These are phyloP conservation scores for Kuraishia floccosa DNA, from an alignment of 805 yeast genomes.

Conservation along the genomic window DNA sequence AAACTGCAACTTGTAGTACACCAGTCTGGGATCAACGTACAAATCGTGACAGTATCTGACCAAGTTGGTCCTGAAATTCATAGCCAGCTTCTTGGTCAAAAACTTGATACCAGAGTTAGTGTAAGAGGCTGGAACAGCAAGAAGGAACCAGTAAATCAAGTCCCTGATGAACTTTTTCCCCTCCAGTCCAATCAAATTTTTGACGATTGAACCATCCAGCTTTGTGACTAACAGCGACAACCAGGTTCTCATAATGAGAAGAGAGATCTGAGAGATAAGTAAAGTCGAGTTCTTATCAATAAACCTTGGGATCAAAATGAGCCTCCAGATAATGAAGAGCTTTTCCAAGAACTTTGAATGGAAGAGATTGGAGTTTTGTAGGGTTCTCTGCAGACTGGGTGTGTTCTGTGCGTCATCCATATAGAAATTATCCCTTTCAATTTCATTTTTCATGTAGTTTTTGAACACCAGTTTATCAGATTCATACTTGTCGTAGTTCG, in stretches of 20 bases:
- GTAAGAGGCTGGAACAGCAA: slow-evolving; percentile 89
- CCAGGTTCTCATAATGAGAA: slow-evolving; percentile 77
- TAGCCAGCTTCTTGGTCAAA: slow-evolving; percentile 62
- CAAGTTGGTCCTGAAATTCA: slow-evolving; percentile 76
- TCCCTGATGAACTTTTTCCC: slow-evolving; percentile 68
- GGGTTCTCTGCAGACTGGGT: neutral
- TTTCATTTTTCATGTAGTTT: slow-evolving; percentile 23
- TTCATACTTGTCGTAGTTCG: slow-evolving; percentile 38
- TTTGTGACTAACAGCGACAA: slow-evolving; percentile 76
- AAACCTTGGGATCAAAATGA: slow-evolving; percentile 66
- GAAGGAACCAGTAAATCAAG: slow-evolving; percentile 73
- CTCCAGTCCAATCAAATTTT: slow-evolving; percentile 75
- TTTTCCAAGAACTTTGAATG: slow-evolving; percentile 65
- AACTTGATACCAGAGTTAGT: slow-evolving; percentile 85
- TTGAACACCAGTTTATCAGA: slow-evolving; percentile 45
- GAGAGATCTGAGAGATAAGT: slow-evolving; percentile 58
- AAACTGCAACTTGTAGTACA: slow-evolving; percentile 70
- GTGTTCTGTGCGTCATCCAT: slow-evolving; percentile 3
- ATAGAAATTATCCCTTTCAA: slow-evolving; percentile 2
- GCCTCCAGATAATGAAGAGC: slow-evolving; percentile 60
- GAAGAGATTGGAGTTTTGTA: slow-evolving; percentile 10
- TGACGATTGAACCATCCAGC: slow-evolving; percentile 85
- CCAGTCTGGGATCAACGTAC: slow-evolving; percentile 70
- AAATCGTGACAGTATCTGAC: slow-evolving; percentile 84
- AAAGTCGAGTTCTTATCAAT: slow-evolving; percentile 57